Conservation (phyloP, 2,329 filamentous ascomycete species). For the Tolypocladium sp. region DNA sequence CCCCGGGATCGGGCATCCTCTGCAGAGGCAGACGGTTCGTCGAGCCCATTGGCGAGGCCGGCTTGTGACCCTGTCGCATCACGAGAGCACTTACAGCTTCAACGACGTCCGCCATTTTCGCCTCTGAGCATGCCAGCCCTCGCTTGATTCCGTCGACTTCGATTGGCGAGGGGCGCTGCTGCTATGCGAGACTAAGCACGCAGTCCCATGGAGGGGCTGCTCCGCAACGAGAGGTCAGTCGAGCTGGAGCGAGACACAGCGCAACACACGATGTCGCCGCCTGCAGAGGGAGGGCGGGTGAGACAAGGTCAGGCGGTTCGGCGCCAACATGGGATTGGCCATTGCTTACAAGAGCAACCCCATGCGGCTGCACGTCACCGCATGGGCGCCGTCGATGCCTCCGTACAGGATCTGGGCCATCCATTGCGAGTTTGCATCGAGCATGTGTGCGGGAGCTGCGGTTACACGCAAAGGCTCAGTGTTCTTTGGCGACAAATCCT, state of each 20-base stretch:
- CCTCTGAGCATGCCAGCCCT: neutral
- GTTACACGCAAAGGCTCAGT: neutral
- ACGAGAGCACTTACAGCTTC: neutral
- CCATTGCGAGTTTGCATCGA: too few species aligned
- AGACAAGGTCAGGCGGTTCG: slow-evolving; percentile 5
- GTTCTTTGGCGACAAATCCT: too few species aligned
- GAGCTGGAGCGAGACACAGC: neutral
- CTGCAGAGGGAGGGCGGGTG: neutral
- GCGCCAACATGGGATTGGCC: slow-evolving; percentile 1
- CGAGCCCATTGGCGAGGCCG: neutral
- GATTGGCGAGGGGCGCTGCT: neutral
- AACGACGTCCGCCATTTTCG: neutral
- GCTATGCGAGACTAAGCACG: neutral
- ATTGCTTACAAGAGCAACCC: neutral
- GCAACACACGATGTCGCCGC: neutral
- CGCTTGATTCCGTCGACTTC: neutral
- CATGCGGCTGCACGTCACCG: neutral
- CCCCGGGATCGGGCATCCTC: neutral
- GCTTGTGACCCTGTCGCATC: neutral
- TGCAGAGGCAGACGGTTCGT: neutral
- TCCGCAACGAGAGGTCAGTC: neutral
- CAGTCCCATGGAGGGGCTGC: neutral
- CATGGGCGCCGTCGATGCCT: neutral
- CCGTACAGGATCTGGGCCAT: neutral
- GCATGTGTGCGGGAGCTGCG: neutral